Evolutionary conservation across 257 asterid genomes (phyloP).

Genomic region (Primulina tabacum): DNA sequence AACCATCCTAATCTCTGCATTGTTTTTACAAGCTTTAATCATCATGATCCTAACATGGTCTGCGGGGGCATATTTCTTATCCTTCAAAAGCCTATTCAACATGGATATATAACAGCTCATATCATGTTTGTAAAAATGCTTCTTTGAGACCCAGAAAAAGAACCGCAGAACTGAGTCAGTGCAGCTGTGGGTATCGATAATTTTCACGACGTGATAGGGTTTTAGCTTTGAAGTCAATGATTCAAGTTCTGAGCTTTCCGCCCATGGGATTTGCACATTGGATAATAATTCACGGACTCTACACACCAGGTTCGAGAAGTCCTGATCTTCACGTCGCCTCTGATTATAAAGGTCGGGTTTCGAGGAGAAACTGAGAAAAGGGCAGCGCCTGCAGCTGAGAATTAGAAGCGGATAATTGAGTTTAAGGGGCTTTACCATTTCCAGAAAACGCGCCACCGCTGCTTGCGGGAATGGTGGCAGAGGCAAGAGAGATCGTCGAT

Average conservation of each 20-base stretch:
- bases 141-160: constrained; percentile 79
- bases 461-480: constrained; percentile 23
- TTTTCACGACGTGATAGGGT: constrained; percentile 56
- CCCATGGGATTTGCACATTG: constrained; percentile 50
- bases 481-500: constrained; percentile 36
- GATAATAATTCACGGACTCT: constrained; percentile 57
- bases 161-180: constrained; percentile 58
- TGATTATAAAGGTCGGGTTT: constrained; percentile 24
- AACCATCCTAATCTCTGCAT: constrained; percentile 52
- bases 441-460: constrained; percentile 37
- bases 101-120: constrained; percentile 63
- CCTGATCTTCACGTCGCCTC: constrained; percentile 2
- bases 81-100: constrained; percentile 68
- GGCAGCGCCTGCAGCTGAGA: constrained; percentile 25
- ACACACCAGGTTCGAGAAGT: constrained; percentile 32
- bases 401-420: constrained; percentile 32
- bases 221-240: constrained; percentile 49
- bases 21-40: constrained; percentile 63
- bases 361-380: constrained; percentile 40
- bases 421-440: constrained; percentile 64
- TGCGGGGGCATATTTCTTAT: constrained; percentile 55
- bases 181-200: constrained; percentile 40
- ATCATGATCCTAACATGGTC: constrained; percentile 75
- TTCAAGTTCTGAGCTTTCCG: constrained; percentile 51
- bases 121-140: constrained; percentile 77